phyloP scores from a whole-genome alignment of 2,329 filamentous ascomycete genomes.

The Pseudogymnoascus sp. region DNA sequence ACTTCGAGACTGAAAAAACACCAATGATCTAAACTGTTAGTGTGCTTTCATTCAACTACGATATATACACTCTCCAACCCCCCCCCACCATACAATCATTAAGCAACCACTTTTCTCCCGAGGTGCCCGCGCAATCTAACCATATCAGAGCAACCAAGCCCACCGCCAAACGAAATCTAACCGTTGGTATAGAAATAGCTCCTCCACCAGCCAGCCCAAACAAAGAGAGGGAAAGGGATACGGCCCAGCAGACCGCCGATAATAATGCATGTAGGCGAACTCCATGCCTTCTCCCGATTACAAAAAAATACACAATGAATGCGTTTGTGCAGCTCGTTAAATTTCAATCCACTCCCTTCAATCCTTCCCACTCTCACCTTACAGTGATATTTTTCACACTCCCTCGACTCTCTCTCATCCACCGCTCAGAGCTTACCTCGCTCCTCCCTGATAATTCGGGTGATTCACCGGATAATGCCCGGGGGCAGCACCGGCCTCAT shows the following conservation, averaged over 20 bases:
- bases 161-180: background rate
- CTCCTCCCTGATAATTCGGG: slow-evolving; percentile 4
- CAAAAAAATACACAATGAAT: slow-evolving; percentile 3
- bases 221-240: background rate
- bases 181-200: background rate
- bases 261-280: background rate
- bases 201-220: background rate
- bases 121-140: background rate
- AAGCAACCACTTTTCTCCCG: background rate
- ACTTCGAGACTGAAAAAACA: background rate
- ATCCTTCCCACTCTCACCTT: background rate
- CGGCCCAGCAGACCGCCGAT: background rate
- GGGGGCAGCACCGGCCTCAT: slow-evolving; percentile 47
- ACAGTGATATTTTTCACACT: background rate
- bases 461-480: slow-evolving; percentile 1
- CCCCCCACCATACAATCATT: background rate
- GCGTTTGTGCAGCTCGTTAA: background rate
- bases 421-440: slow-evolving; percentile 14
- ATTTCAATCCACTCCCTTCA: background rate
- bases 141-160: background rate
- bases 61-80: background rate
- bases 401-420: background rate
- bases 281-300: background rate
- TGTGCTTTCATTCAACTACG: slow-evolving; percentile 1
- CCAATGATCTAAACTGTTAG: background rate